Base-by-base conservation (phyloP, 2,329 filamentous ascomycete species). In the Pseudogymnoascus sp. region DNA sequence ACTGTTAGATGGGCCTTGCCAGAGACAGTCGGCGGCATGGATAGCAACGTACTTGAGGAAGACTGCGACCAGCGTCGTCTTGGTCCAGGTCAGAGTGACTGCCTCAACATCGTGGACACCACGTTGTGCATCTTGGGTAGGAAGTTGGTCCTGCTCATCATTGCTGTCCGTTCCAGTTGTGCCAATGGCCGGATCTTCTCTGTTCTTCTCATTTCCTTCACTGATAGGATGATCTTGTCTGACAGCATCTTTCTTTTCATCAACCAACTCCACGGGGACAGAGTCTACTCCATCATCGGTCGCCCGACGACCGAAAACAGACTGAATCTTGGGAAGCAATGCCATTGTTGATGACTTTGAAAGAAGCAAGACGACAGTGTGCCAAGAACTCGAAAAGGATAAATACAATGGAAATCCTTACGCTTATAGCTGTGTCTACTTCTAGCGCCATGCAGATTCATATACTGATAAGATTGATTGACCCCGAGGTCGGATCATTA, bases 21-120 rank as follows among this genome's bases (percentile, higher is more conserved):
- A 31, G n/a, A 14, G 8, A 25, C 53, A 9, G 31, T 37, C 9
- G 1, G 9, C 16, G 23, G n/a, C 34, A 18, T n/a, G 23, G 14
- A 46, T 59, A 21, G 63, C 18, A 61, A 73, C 78, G 65, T 70
- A 81, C 80, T 76, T 75, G 66, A 78, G 67, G 70, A 80, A 82
- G 67, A 78, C 78, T 42, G 75, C 70, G 59, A 78, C 72, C 53
- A 83, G 72, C n/a, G 78, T 77, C 67, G 73, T 74, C 38, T 77
- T 77, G 7, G 79, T 79, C 81, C 81, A 83, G 40, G 77, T 79
- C 71, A 80, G 70, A 60, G 79, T 80, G 25, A 82, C 79, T 9
- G 80, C 81, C 68, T 83, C 79, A 16, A 81, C 79, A 67, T 80
- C 79, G 63, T 78, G 74, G 8, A 83, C 80, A 66, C 80, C 80